These are phyloP conservation scores for Fulvia fulva DNA, from an alignment of 2,329 filamentous ascomycete genomes.

Conservation along the genomic window DNA sequence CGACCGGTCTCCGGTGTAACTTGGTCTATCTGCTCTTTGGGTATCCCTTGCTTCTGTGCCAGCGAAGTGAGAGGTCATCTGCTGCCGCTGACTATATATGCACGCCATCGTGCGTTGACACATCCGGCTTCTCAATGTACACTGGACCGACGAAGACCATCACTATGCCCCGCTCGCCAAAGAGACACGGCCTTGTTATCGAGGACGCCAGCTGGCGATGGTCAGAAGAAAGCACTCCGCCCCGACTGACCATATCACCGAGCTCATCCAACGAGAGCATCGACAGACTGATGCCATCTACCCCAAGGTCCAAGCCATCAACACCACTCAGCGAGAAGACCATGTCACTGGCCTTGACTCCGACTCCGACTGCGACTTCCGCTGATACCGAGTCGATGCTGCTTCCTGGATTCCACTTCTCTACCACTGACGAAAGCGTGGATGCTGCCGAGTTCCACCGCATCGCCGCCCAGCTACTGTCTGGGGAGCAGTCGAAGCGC, in stretches of 20 bases:
- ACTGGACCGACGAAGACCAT: neutral
- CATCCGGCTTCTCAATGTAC: neutral
- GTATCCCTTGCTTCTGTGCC: conserved; percentile 8
- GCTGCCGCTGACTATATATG: neutral
- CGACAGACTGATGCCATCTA: conserved; percentile 7
- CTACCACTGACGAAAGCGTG: conserved; percentile 18
- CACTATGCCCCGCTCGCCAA: conserved; percentile 12
- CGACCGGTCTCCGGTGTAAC: neutral
- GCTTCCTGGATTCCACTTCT: conserved; percentile 23
- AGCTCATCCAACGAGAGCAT: conserved; percentile 13
- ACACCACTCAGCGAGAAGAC: neutral
- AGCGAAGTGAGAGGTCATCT: neutral
- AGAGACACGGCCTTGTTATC: conserved; percentile 15
- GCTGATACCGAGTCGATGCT: conserved; percentile 5
- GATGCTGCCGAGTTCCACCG: conserved; percentile 23
- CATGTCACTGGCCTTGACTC: neutral
- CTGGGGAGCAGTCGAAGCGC: conserved; percentile 12
- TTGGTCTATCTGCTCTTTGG: neutral
- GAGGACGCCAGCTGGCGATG: conserved; percentile 15
- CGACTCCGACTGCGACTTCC: neutral
- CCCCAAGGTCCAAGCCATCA: conserved; percentile 3
- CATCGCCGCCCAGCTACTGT: conserved; percentile 20
- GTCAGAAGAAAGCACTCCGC: neutral
- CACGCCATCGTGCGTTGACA: neutral
- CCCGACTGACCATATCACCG: conserved; percentile 11